Evolutionary conservation across 306 rosid species (phyloP).

Genomic region (Cercis canadensis): DNA sequence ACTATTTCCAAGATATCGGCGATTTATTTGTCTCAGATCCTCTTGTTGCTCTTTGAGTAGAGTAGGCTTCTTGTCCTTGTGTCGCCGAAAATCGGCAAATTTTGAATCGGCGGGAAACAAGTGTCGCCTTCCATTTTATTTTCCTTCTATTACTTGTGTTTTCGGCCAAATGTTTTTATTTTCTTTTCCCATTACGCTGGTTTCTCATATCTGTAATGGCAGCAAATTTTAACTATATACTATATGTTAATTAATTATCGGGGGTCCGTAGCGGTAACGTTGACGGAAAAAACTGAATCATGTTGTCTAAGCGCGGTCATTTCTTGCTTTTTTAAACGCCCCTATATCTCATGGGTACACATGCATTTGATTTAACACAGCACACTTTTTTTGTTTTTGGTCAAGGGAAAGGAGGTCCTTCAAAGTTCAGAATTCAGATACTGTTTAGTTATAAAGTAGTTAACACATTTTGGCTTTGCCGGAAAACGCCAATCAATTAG

Average conservation of each 20-base stretch:
- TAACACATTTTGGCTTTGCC: too few relatives aligned
- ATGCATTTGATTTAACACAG: too few relatives aligned
- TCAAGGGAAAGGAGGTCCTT: too few relatives aligned
- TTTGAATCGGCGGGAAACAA: slow-evolving; percentile 56
- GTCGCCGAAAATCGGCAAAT: slow-evolving; percentile 48
- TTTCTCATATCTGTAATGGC: background rate
- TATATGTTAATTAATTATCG: slow-evolving; percentile 12
- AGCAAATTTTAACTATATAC: slow-evolving; percentile 1
- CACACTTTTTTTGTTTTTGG: too few relatives aligned
- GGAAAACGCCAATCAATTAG: too few relatives aligned
- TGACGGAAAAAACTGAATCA: slow-evolving; percentile 30
- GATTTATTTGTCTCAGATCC: slow-evolving; percentile 77
- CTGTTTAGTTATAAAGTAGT: too few relatives aligned
- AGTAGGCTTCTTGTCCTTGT: slow-evolving; percentile 23
- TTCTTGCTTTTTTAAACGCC: too few relatives aligned
- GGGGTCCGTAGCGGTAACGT: slow-evolving; percentile 37
- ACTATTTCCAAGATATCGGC: slow-evolving; percentile 81
- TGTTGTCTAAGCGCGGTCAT: background rate
- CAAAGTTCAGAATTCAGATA: too few relatives aligned
- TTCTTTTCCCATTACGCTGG: slow-evolving; percentile 10
- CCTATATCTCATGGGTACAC: too few relatives aligned
- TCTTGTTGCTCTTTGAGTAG: slow-evolving; percentile 58
- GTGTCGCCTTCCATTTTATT: slow-evolving; percentile 25
- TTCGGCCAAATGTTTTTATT: slow-evolving; percentile 14
- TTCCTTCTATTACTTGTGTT: background rate